A percentile compares a stretch with the other conserved stretches of the same genome.
Evolutionary conservation across 345 rosid species (phyloP).

Genomic region (Ricinus communis): DNA sequence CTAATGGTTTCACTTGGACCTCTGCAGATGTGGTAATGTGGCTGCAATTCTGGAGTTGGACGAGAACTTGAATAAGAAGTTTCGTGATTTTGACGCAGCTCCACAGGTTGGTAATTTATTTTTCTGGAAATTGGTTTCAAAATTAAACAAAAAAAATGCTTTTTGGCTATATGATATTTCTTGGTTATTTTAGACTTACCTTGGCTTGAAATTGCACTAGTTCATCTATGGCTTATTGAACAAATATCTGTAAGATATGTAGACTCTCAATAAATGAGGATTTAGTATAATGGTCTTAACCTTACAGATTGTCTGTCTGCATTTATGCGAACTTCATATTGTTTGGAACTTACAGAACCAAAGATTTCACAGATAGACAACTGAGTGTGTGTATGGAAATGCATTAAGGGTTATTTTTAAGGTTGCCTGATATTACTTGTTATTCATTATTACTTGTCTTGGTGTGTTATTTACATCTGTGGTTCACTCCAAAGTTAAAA

Average conservation of each 20-base stretch:
- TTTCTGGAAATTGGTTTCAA: background rate
- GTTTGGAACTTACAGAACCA: background rate
- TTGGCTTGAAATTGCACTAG: background rate
- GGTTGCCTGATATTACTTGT: background rate
- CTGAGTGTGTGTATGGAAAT: background rate
- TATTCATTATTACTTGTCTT: background rate
- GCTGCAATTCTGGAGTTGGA: constrained; percentile 91
- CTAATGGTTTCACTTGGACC: constrained; percentile 18
- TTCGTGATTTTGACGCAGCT: constrained; percentile 94
- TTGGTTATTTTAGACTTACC: background rate
- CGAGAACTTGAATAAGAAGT: constrained; percentile 75
- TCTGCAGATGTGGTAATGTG: constrained; percentile 86
- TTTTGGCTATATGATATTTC: too few relatives aligned
- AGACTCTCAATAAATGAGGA: too few relatives aligned
- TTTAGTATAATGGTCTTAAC: background rate
- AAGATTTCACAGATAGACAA: background rate
- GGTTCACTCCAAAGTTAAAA: constrained; percentile 1
- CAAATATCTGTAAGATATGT: background rate
- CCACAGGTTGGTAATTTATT: constrained; percentile 57
- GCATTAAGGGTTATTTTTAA: background rate
- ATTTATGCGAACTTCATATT: background rate
- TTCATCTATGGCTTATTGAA: background rate
- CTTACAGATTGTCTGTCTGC: background rate
- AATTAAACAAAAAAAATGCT: too few relatives aligned
- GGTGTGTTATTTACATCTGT: background rate